phyloP scores from a whole-genome alignment of 2,329 filamentous ascomycete species.

The Cercospora canescens region DNA sequence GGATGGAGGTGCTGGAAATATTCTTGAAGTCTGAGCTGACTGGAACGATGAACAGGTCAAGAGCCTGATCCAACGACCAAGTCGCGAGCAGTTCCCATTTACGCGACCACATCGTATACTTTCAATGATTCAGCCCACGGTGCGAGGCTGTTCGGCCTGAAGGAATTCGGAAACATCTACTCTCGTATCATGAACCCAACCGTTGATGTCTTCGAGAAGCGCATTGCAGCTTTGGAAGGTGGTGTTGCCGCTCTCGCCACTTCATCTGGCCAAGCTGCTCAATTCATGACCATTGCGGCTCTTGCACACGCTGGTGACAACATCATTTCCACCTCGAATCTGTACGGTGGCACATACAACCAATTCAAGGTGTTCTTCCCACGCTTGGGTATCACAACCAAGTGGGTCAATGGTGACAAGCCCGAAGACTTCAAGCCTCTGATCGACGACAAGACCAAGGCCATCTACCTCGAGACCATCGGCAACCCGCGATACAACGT shows the following conservation, averaged over 20 bases:
- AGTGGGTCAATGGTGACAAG: constrained; percentile 81
- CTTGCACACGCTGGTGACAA: constrained; percentile 90
- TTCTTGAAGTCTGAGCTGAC: background rate
- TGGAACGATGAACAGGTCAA: constrained; percentile 57
- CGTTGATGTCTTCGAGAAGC: constrained; percentile 93
- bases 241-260: constrained; percentile 84
- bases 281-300: constrained; percentile 84
- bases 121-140: constrained; percentile 98
- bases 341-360: constrained; percentile 96
- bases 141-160: constrained; percentile 91
- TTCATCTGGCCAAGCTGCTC: constrained; percentile 83
- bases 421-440: constrained; percentile 74
- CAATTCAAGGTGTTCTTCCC: constrained; percentile 91
- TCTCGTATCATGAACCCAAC: constrained; percentile 96
- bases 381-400: constrained; percentile 82
- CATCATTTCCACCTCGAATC: constrained; percentile 84
- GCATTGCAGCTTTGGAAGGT: constrained; percentile 91
- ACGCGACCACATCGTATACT: constrained; percentile 84
- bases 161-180: constrained; percentile 98
- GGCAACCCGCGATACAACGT: constrained; percentile 94
- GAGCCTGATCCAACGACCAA: constrained; percentile 79
- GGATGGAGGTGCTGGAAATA: background rate
- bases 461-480: constrained; percentile 87
- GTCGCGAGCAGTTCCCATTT: constrained; percentile 90
- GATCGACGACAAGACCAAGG: constrained; percentile 93